Evolutionary conservation across 1,139 yeast genomes (phyloP).

Genomic region (Candida freyschussii): DNA sequence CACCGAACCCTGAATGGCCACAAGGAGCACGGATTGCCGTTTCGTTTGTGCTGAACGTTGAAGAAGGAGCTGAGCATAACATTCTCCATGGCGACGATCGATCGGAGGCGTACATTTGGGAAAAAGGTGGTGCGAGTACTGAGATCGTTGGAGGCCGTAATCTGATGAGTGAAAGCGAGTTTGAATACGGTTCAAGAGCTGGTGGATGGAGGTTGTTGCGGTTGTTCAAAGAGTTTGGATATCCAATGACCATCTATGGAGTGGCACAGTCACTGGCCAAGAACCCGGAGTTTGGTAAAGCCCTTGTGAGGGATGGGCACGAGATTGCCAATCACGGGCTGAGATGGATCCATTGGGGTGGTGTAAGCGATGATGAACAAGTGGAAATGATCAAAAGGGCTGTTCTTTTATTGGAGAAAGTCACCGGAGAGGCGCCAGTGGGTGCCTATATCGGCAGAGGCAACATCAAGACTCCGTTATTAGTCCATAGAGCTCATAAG

Average conservation of each 20-base stretch:
- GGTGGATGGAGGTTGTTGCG: conserved; percentile 35
- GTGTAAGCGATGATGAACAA: conserved; percentile 28
- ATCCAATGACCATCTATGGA: conserved; percentile 34
- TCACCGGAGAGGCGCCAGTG: conserved; percentile 31
- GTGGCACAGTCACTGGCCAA: conserved; percentile 36
- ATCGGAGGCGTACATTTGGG: conserved; percentile 33
- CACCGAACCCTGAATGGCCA: conserved; percentile 34
- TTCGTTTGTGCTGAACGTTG: conserved; percentile 35
- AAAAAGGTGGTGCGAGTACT: conserved; percentile 22
- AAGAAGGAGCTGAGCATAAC: conserved; percentile 35
- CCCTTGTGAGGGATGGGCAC: conserved; percentile 35
- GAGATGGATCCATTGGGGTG: conserved; percentile 35
- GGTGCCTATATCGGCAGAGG: conserved; percentile 36
- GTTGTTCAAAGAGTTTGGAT: conserved; percentile 28
- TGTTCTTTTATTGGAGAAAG: conserved; percentile 26
- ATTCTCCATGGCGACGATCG: conserved; percentile 33
- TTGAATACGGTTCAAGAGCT: conserved; percentile 35
- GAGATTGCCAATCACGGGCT: conserved; percentile 37
- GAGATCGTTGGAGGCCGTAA: conserved; percentile 26
- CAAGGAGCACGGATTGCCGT: conserved; percentile 30
- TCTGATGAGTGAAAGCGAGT: conserved; percentile 29
- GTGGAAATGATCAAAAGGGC: conserved; percentile 30
- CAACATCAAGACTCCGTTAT: conserved; percentile 30
- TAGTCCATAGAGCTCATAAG: conserved; percentile 31
- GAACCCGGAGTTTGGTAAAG: conserved; percentile 31